Evolutionary conservation across 163 green algal genomes (phyloP), one percentile per base, ranked within the genome.

Genomic region (Volvox carteri): DNA sequence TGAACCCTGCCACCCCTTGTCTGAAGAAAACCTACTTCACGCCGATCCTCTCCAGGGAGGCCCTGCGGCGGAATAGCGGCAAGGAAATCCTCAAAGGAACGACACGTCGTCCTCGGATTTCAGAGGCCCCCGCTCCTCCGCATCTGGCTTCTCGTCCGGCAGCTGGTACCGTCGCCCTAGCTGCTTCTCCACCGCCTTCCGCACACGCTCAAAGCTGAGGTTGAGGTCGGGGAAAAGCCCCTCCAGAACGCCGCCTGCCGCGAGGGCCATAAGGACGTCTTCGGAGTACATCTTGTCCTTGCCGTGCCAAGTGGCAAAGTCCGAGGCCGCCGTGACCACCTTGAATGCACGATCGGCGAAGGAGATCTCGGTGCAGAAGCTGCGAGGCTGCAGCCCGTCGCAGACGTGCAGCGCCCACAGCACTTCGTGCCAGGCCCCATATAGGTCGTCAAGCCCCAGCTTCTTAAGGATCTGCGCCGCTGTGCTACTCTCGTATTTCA

Each of bases 351-450:
- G 79, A 42, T 92, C 86, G 8, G 86, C 81, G 75, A 94, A 95
- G 28, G 58, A 54, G 2, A 95, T 81, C 5, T 91, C 76, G 1
- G 90, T 83, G 2, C 46, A 77, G 39, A 93, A 95, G 19, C 89
- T 78, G 37, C 87, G 88, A 5, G 90, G 80, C 78, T 92, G 6
- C 25, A 95, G 86, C 42, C 91, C 93, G 68, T 95, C 90, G 46
- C 77, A 72, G 35, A 89, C 90, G 54, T 94, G 84, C n/a, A 95
- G 90, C 0, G 93, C 93, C 93, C 93, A 95, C 39, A 95, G 87
- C 46, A 95, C 92, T 78, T 95, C 93, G 60, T 95, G 81, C 93
- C 93, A 95, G 5, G 93, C 93, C 25, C 90, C 90, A 70, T 95
- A 95, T 8, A 93, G 62, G 85, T 95, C 93, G 30, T 88, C 76